These are phyloP conservation scores for Phytopythium boreale DNA, from an alignment of 352 stramenopile species.

Conservation along the genomic window DNA sequence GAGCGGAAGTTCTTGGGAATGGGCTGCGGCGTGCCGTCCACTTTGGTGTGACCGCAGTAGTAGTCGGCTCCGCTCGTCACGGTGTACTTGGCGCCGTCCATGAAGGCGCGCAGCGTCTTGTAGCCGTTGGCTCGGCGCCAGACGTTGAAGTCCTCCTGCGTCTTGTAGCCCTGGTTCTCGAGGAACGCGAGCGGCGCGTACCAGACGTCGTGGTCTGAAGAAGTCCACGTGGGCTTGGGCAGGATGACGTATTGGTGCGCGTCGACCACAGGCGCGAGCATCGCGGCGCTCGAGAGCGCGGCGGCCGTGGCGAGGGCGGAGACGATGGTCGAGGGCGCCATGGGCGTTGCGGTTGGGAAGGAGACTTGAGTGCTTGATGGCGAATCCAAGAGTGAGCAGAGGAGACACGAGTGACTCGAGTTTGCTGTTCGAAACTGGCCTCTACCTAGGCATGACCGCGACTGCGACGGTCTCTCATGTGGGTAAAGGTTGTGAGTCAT, in stretches of 20 bases:
- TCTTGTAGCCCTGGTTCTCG: slow-evolving; percentile 42
- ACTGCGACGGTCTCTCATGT: too few species aligned
- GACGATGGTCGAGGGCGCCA: slow-evolving; percentile 13
- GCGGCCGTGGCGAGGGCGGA: slow-evolving; percentile 17
- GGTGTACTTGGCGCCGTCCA: slow-evolving; percentile 36
- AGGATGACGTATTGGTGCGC: slow-evolving; percentile 38
- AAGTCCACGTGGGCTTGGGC: slow-evolving; percentile 33
- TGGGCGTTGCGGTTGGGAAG: not conserved
- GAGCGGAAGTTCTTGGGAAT: slow-evolving; percentile 36
- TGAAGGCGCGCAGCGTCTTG: slow-evolving; percentile 40
- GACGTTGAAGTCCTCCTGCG: slow-evolving; percentile 34
- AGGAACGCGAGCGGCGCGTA: slow-evolving; percentile 45
- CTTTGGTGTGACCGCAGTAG: slow-evolving; percentile 31
- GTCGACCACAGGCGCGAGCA: slow-evolving; percentile 17
- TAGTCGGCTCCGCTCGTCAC: slow-evolving; percentile 26
- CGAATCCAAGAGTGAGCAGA: slow-evolving; percentile 1
- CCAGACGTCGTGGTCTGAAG: slow-evolving; percentile 28
- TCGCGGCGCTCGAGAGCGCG: slow-evolving; percentile 16
- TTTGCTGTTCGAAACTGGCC: too few species aligned
- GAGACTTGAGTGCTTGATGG: not conserved
- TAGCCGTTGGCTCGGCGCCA: slow-evolving; percentile 35
- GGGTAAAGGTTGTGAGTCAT: too few species aligned
- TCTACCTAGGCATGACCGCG: too few species aligned
- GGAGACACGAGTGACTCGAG: too few species aligned
- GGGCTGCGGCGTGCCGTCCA: slow-evolving; percentile 20